Base-by-base conservation (phyloP, 1,284 basidiomycete genomes). In the Stereum hirsutum region DNA sequence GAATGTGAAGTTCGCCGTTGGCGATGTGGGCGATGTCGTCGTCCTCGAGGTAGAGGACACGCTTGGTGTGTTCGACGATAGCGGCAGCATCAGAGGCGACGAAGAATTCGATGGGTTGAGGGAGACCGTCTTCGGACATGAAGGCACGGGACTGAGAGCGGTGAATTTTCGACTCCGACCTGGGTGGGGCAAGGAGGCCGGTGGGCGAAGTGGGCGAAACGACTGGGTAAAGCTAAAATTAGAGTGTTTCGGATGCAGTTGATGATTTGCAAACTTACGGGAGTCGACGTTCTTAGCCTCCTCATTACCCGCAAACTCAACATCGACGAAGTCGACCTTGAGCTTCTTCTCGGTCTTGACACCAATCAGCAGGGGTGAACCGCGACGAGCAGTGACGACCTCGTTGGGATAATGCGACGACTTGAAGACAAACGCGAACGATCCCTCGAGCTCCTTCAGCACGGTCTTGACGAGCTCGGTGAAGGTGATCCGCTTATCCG, bases 401-500 rank as follows among this genome's bases (percentile, higher is more conserved):
- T 99, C 91, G 56, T 95, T 91, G 41, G 96, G 96, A 75, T 83
- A 99, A 72, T 99, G 93, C 30, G 68, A 66, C 14, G 94, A 97
- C 72, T 97, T 99, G 89, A 99, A 98, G 55, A 98, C 94, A 64
- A 99, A 97, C n/a, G 96, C 96, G 58, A 99, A 99, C 7, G 96
- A 98, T 42, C 96, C 96, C 69, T 99, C 93, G 39, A 99, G 81
- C 67, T 99, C 96, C 72, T 95, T 97, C 60, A 99, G 70, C 42
- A 98, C 93, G 33, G 89, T 80, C 78, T 98, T 98, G 75, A 98
- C 72, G 51, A 99, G 77, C 43, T 85, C 80, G 49, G 89, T 93
- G 69, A 99, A 99, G 49, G 80, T 84, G 54, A 92, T 72, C 51
- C 86, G 80, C 71, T 92, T 93, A 63, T 85, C 83, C 37, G 86